Percentiles rank a stretch among this genome's conserved stretches.
phyloP scores from a whole-genome alignment of 441 rosid genomes.

The Euphorbia schlechtendalii region DNA sequence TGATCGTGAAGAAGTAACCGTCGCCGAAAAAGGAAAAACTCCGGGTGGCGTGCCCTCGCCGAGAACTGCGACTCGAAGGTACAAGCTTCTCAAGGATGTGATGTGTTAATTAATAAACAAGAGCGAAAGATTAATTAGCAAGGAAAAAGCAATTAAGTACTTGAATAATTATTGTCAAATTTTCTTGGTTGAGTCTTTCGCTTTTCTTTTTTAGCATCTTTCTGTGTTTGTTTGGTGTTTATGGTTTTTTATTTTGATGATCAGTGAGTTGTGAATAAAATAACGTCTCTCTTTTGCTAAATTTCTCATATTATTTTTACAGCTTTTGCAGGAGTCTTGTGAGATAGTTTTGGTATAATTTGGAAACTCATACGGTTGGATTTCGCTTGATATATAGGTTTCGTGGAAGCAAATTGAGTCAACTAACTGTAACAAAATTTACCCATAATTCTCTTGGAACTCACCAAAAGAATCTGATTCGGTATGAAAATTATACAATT shows the following conservation, averaged over 20 bases:
- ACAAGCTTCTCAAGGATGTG: constrained; percentile 98
- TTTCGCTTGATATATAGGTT: background rate
- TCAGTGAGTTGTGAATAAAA: constrained; percentile 28
- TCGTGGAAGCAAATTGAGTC: background rate
- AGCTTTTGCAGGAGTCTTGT: background rate
- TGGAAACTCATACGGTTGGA: background rate
- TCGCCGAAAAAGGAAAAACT: no score
- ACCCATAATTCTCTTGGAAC: background rate
- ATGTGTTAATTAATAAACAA: constrained; percentile 45
- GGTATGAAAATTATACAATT: background rate
- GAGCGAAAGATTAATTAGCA: background rate
- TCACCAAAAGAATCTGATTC: constrained; percentile 13
- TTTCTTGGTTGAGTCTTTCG: no score
- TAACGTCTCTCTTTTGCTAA: constrained; percentile 18
- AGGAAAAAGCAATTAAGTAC: background rate
- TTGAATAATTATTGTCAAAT: background rate
- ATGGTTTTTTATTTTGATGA: constrained; percentile 10
- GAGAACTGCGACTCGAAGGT: constrained; percentile 73
- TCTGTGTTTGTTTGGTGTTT: no score
- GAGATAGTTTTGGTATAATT: background rate
- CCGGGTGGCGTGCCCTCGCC: constrained; percentile 56
- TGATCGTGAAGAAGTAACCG: constrained; percentile 34
- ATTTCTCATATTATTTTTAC: background rate
- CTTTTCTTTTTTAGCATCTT: no score
- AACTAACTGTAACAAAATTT: background rate